Percentiles rank a stretch among this genome's conserved stretches.
Conservation (phyloP, 768 basidiomycete genomes). For the Ephemerocybe angulata region DNA sequence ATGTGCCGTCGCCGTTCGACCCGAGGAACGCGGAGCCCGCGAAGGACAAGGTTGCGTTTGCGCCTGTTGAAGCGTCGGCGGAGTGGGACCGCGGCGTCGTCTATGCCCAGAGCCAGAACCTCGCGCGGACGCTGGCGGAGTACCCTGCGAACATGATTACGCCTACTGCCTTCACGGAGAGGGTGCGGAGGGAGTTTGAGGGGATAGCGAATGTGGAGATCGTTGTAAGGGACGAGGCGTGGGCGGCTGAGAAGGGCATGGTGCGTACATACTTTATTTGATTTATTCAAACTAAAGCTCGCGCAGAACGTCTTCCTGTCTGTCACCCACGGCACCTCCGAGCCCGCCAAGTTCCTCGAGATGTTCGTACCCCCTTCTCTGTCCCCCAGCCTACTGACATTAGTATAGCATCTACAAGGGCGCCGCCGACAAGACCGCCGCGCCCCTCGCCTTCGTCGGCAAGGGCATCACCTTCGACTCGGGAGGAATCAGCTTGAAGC, state of each 20-base stretch:
- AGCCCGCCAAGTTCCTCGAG: constrained; percentile 86
- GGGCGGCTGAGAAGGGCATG: constrained; percentile 86
- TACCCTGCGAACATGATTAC: constrained; percentile 84
- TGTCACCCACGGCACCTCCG: constrained; percentile 75
- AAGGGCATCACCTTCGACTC: constrained; percentile 91
- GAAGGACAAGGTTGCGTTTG: constrained; percentile 47
- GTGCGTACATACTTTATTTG: constrained; percentile 26
- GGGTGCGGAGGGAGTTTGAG: constrained; percentile 62
- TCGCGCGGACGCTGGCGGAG: constrained; percentile 84
- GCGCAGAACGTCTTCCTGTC: constrained; percentile 77
- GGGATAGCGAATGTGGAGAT: constrained; percentile 67
- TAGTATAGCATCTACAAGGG: constrained; percentile 75
- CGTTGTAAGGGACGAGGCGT: constrained; percentile 70
- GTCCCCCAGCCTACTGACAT: background rate
- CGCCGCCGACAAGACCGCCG: constrained; percentile 48
- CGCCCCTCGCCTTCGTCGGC: constrained; percentile 74
- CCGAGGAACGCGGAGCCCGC: constrained; percentile 51
- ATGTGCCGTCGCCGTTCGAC: constrained; percentile 61
- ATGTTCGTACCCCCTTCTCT: constrained; percentile 43
- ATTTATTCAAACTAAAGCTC: background rate
- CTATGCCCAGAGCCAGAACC: constrained; percentile 76
- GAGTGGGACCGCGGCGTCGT: constrained; percentile 73
- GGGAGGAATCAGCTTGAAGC: constrained; percentile 85
- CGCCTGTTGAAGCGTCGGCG: constrained; percentile 42
- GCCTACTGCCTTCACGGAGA: constrained; percentile 75